Conservation (phyloP, 2,329 filamentous ascomycete species). For the Fusarium subglutinans region DNA sequence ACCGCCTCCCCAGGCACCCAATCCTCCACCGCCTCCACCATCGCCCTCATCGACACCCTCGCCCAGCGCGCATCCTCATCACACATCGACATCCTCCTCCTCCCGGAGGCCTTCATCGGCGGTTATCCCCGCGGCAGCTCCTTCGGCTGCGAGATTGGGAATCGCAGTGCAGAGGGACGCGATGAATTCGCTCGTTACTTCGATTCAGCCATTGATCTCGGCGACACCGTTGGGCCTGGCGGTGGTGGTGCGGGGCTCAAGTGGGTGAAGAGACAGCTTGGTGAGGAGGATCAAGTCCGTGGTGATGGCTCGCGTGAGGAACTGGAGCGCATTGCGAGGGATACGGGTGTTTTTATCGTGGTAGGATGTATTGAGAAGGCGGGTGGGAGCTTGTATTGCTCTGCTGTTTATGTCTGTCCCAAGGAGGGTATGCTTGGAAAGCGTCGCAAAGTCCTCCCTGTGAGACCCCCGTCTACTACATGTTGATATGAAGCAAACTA, state of each 20-base stretch:
- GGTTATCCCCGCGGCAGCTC: constrained; percentile 85
- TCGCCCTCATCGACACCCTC: constrained; percentile 71
- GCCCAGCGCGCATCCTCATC: constrained; percentile 68
- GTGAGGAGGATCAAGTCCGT: constrained; percentile 47
- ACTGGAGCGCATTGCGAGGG: constrained; percentile 77
- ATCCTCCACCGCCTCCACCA: constrained; percentile 65
- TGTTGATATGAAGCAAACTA: background rate
- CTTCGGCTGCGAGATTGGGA: constrained; percentile 80
- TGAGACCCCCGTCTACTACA: constrained; percentile 50
- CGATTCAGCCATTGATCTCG: constrained; percentile 80
- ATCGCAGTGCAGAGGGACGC: constrained; percentile 72
- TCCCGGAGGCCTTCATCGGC: constrained; percentile 91
- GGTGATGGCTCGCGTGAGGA: constrained; percentile 77
- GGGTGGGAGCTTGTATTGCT: constrained; percentile 86
- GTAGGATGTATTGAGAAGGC: constrained; percentile 81
- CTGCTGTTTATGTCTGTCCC: constrained; percentile 84
- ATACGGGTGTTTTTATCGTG: constrained; percentile 84
- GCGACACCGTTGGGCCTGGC: constrained; percentile 71
- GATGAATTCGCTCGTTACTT: constrained; percentile 88
- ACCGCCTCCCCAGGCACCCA: constrained; percentile 65
- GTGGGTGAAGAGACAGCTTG: constrained; percentile 73
- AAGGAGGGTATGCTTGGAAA: constrained; percentile 79
- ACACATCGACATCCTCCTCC: constrained; percentile 76
- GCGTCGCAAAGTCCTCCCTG: constrained; percentile 90
- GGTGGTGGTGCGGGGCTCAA: constrained; percentile 74